Percentiles rank a stretch among this genome's conserved stretches.
Conservation (phyloP, 176 grass and related monocot species). For the Tillandsia fasciculata region DNA sequence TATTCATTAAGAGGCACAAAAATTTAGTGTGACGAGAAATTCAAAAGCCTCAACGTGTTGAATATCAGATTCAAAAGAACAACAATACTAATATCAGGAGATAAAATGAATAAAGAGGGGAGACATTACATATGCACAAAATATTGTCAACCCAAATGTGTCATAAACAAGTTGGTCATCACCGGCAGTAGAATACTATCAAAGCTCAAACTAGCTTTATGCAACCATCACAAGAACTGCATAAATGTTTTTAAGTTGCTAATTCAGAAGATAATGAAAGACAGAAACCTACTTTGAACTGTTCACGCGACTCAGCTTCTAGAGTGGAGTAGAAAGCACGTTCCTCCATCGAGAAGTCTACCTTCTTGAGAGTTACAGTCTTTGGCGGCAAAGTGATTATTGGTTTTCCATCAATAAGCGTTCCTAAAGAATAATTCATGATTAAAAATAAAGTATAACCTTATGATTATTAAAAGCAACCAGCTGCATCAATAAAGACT, state of each 20-base stretch:
- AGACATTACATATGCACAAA: neutral
- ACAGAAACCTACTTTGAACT: constrained; percentile 66
- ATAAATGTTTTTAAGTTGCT: neutral
- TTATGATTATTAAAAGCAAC: neutral
- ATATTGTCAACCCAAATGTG: too few species aligned
- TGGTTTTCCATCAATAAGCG: constrained; percentile 83
- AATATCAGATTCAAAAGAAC: neutral
- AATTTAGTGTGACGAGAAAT: neutral
- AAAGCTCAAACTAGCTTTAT: neutral
- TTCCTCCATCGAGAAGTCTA: constrained; percentile 69
- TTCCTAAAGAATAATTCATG: constrained; percentile 28
- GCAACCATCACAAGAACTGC: neutral
- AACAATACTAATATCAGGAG: neutral
- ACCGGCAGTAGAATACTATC: neutral
- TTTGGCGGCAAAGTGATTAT: constrained; percentile 83
- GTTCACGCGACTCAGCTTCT: constrained; percentile 86
- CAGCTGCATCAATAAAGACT: too few species aligned
- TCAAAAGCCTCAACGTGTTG: neutral
- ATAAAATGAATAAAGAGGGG: neutral
- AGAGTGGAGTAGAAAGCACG: constrained; percentile 70
- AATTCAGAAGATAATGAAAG: neutral
- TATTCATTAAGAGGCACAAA: neutral
- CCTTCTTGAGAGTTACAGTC: constrained; percentile 68
- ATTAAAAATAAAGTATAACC: constrained; percentile 3
- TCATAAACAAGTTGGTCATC: constrained; percentile 2